phyloP scores from a whole-genome alignment of 768 basidiomycete genomes.

The Austroboletus festivus region DNA sequence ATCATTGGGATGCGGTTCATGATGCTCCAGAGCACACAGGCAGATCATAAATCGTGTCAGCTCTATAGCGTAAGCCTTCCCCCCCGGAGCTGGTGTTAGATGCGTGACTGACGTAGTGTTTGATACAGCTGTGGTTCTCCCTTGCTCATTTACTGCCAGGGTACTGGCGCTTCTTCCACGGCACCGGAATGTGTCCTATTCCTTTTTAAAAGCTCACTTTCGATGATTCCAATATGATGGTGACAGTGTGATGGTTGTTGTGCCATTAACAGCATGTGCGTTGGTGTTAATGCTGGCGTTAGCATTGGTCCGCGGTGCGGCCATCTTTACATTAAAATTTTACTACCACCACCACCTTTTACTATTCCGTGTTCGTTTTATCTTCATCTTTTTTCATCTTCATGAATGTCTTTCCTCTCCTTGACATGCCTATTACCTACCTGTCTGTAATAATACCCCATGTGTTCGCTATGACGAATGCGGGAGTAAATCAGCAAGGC shows the following conservation, averaged over 20 bases:
- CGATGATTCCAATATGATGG: no score
- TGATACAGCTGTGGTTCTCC: constrained; percentile 30
- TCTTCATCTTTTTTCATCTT: no score
- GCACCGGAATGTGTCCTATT: constrained; percentile 8
- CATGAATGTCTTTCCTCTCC: no score
- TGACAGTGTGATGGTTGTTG: neutral
- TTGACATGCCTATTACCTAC: no score
- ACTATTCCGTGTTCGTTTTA: no score
- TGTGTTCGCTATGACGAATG: no score
- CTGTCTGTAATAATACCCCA: no score
- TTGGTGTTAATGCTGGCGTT: neutral
- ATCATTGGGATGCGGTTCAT: constrained; percentile 28
- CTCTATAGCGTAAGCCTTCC: constrained; percentile 30
- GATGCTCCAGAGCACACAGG: constrained; percentile 18
- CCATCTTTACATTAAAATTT: no score
- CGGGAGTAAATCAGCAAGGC: no score
- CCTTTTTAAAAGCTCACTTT: neutral
- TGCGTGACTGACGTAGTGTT: neutral
- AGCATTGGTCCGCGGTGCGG: no score
- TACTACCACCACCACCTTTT: no score
- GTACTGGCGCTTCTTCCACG: constrained; percentile 29
- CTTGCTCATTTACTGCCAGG: constrained; percentile 29
- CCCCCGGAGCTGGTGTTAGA: neutral
- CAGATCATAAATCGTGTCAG: constrained; percentile 28
- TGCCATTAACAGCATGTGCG: neutral